phyloP scores from a whole-genome alignment of 1,284 basidiomycete species.

The Apiotrichum sp. region DNA sequence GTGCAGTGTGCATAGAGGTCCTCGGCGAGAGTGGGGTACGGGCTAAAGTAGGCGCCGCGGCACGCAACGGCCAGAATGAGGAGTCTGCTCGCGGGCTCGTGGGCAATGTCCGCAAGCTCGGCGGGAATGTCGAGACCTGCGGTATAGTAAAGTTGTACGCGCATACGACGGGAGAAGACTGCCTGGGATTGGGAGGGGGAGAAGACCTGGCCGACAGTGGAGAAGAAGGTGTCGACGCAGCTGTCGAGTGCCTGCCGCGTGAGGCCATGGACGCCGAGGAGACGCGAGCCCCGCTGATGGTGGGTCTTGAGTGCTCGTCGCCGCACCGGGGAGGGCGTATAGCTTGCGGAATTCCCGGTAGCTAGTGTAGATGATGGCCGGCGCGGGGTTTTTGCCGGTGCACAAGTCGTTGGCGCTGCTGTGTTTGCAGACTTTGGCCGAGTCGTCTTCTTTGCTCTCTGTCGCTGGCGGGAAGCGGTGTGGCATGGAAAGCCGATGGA shows the following conservation, averaged over 20 bases:
- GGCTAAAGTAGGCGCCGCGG: constrained; percentile 5
- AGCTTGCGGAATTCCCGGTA: neutral
- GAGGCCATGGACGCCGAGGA: constrained; percentile 7
- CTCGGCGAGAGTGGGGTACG: neutral
- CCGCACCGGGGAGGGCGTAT: too few relatives aligned
- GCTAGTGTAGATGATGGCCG: neutral
- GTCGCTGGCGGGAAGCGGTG: constrained; percentile 3
- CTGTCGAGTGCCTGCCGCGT: constrained; percentile 5
- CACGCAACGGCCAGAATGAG: constrained; percentile 9
- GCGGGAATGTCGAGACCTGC: constrained; percentile 6
- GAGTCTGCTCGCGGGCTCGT: constrained; percentile 4
- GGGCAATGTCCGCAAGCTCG: constrained; percentile 4
- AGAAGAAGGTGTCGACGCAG: constrained; percentile 9
- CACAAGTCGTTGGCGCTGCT: neutral
- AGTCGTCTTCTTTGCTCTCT: neutral
- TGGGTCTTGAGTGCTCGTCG: neutral
- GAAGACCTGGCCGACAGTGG: constrained; percentile 6
- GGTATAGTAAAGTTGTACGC: constrained; percentile 5
- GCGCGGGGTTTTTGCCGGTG: neutral
- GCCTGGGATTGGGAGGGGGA: neutral
- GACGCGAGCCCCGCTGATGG: neutral
- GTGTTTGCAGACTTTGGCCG: neutral
- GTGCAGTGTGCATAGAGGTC: constrained; percentile 3
- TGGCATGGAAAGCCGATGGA: constrained; percentile 8
- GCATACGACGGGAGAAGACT: constrained; percentile 1